These are phyloP conservation scores for Ramularia collo-cygni DNA, from an alignment of 2,329 filamentous ascomycete genomes.

Conservation along the genomic window DNA sequence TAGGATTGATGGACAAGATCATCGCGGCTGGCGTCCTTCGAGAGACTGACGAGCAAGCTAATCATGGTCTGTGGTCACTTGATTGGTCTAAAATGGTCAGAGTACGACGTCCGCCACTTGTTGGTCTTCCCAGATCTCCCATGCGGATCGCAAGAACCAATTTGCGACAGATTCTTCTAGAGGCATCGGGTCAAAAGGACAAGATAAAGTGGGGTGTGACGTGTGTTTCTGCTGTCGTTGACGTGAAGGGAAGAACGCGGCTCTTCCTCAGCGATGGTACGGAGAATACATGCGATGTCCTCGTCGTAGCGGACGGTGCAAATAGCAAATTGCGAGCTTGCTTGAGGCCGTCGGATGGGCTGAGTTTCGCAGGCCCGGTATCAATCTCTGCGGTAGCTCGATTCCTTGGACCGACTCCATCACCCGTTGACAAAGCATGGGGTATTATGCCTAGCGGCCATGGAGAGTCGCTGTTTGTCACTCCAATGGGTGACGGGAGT, in stretches of 20 bases:
- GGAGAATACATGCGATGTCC: conserved; percentile 11
- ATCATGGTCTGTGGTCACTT: neutral
- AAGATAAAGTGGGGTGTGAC: neutral
- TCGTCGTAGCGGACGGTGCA: conserved; percentile 14
- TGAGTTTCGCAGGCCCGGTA: conserved; percentile 10
- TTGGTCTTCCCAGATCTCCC: neutral
- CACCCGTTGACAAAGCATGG: conserved; percentile 11
- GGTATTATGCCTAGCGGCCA: conserved; percentile 17
- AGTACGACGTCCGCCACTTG: neutral
- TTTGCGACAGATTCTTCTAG: neutral
- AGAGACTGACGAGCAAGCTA: neutral
- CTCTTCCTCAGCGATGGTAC: conserved; percentile 4
- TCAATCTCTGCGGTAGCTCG: conserved; percentile 5
- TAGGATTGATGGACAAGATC: conserved; percentile 9
- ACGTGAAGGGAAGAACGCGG: conserved; percentile 1
- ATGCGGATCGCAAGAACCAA: conserved; percentile 5
- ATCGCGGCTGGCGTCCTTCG: conserved; percentile 4
- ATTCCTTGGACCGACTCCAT: conserved; percentile 8
- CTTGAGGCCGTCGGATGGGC: conserved; percentile 4
- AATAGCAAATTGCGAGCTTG: conserved; percentile 11
- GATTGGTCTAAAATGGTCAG: neutral
- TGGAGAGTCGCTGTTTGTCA: conserved; percentile 40
- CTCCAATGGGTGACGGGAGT: conserved; percentile 37
- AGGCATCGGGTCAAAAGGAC: conserved; percentile 1
- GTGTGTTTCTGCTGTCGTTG: conserved; percentile 1